Conservation (phyloP, 106 monocot species). For the Allium cepa region DNA sequence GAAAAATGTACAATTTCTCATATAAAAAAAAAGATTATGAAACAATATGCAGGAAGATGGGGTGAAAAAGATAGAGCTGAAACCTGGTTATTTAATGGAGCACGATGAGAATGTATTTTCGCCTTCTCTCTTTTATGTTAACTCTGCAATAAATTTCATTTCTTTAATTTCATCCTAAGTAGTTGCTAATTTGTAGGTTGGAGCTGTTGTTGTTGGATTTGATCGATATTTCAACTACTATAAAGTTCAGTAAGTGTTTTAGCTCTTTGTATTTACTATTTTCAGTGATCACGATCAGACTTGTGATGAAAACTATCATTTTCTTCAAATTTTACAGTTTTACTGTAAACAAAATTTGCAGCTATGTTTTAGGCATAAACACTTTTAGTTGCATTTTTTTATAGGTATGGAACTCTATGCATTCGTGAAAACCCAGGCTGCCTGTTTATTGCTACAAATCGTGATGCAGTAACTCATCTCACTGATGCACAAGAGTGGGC, state of each 20-base stretch:
- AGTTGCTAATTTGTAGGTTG: conserved; percentile 57
- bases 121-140: background rate
- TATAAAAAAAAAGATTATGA: background rate
- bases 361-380: background rate
- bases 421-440: conserved; percentile 96
- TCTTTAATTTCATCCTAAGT: background rate
- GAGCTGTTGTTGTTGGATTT: conserved; percentile 97
- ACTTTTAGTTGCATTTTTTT: conserved; percentile 5
- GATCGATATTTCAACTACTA: conserved; percentile 97
- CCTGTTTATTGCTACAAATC: conserved; percentile 92
- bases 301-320: background rate
- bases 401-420: conserved; percentile 80
- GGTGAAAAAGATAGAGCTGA: conserved; percentile 85
- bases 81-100: conserved; percentile 92
- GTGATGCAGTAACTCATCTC: conserved; percentile 97
- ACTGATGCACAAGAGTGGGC: conserved; percentile 99
- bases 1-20: background rate
- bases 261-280: background rate
- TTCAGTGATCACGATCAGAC: background rate
- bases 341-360: too few relatives aligned
- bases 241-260: conserved; percentile 83
- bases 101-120: conserved; percentile 69
- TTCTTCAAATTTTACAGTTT: too few relatives aligned
- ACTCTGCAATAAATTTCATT: too few relatives aligned
- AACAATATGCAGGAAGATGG: conserved; percentile 72